Evolutionary conservation across 805 yeast species (phyloP).

Genomic region (Starmerella etchellsii): DNA sequence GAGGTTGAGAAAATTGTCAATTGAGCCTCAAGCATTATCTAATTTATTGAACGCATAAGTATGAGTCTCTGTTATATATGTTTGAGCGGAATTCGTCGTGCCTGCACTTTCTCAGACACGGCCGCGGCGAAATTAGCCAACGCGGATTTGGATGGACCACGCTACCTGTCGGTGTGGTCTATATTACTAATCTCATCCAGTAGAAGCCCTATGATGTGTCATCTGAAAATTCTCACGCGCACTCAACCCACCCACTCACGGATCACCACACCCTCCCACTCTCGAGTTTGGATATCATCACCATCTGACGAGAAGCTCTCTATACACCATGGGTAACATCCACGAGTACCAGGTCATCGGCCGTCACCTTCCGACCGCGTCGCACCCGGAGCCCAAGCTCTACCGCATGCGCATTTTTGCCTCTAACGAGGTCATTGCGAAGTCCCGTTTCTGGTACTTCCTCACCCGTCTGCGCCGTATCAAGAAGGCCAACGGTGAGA

Average conservation of each 20-base stretch:
- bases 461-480: slow-evolving; percentile 98
- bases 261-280: slow-evolving; percentile 2
- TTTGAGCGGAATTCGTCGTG: background rate
- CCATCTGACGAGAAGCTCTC: slow-evolving; percentile 5
- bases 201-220: slow-evolving; percentile 5
- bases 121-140: too few species aligned
- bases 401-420: slow-evolving; percentile 99
- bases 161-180: too few species aligned
- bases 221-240: slow-evolving; percentile 6
- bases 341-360: slow-evolving; percentile 99
- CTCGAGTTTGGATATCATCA: background rate
- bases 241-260: slow-evolving; percentile 11
- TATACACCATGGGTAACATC: slow-evolving; percentile 65
- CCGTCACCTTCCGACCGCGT: slow-evolving; percentile 98
- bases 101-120: too few species aligned
- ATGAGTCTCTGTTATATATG: background rate
- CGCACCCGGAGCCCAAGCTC: slow-evolving; percentile 98
- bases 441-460: slow-evolving; percentile 99
- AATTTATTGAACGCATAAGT: too few species aligned
- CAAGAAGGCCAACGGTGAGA: slow-evolving; percentile 99
- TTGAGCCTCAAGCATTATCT: too few species aligned
- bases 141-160: too few species aligned
- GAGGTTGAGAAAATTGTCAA: background rate
- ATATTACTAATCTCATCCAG: too few species aligned
- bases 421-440: slow-evolving; percentile 96